Percentiles rank a stretch among this genome's conserved stretches.
These are phyloP conservation scores for Russula ochroleuca DNA, from an alignment of 768 basidiomycete species.

Conservation along the genomic window DNA sequence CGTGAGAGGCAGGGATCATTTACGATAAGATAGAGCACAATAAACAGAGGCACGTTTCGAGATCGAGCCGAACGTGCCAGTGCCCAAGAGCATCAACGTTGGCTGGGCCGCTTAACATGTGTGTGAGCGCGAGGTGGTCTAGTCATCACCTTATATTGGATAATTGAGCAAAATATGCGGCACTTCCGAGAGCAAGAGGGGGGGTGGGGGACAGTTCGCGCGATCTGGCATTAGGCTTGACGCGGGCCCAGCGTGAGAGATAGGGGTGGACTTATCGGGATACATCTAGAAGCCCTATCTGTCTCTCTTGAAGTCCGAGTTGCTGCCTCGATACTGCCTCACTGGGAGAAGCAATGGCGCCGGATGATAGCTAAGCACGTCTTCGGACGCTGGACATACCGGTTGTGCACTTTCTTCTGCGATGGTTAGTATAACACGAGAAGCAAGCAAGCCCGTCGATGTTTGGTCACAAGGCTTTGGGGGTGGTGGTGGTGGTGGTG, in stretches of 20 bases:
- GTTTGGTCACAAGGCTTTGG: conserved; percentile 17
- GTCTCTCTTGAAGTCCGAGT: neutral
- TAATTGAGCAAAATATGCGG: neutral
- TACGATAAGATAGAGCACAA: conserved; percentile 5
- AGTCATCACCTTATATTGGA: neutral
- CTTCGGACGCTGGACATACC: neutral
- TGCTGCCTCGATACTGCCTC: conserved; percentile 6
- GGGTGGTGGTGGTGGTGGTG: neutral
- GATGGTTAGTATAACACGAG: conserved; percentile 3
- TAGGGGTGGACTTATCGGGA: conserved; percentile 22
- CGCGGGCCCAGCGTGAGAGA: conserved; percentile 4
- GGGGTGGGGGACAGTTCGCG: neutral
- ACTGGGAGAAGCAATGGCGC: neutral
- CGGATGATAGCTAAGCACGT: neutral
- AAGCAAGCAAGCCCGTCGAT: conserved; percentile 21
- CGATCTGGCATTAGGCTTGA: neutral
- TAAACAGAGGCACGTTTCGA: neutral
- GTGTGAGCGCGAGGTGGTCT: neutral
- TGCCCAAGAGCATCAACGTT: neutral
- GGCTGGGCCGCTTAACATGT: neutral
- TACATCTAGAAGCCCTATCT: conserved; percentile 23
- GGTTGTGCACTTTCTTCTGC: conserved; percentile 4
- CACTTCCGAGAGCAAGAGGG: neutral
- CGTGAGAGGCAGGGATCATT: neutral
- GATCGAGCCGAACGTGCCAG: conserved; percentile 5